Evolutionary conservation across 2,329 filamentous ascomycete species (phyloP), one percentile per base, ranked within the genome.

Genomic region (Colletotrichum salicis): DNA sequence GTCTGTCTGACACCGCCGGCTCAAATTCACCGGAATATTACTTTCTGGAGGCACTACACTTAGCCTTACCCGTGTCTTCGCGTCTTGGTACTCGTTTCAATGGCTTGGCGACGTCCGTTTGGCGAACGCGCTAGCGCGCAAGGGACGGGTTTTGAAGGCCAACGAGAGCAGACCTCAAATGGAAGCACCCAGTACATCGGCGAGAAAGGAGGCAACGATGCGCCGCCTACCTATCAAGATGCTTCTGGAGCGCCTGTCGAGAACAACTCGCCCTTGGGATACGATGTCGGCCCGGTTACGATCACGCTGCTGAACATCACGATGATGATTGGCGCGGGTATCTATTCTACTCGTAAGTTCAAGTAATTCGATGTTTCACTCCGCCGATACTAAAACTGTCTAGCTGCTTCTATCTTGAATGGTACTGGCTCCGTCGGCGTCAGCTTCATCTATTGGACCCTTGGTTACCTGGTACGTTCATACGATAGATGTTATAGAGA

Each of bases 291-390:
- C 1, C 84, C 84, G 22, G 75, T 88, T 27, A 89, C 88, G 0
- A 87, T 90, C 29, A 81, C 90, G 22, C 88, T 90, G 65, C 77
- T 91, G 33, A 91, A 91, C 73, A 78, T 91, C 60, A 87, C 86
- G 69, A 88, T 88, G 78, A 91, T 91, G 89, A 85, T 91, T 56
- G 90, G 89, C 1, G 91, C 88, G 0, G 89, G 89, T 7, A 84
- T 90, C 7, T 90, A 88, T 73, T 88, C 87, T 6, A 88, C 86
- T 3, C 85, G 85, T 87, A 73, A 70, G 84, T 79, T 15, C 15
- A 33, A 19, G 22, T 19, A 19, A 48, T 22, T 48, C 19, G 8
- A 48, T 22, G 3, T 41, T 84, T 33, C 29, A 83, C 84, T 1
- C 82, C 84, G 8, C 2, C 2, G n/a, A 22, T 41, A 6, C 57